Evolutionary conservation across 192 early-diverging fungal genomes (phyloP).

Genomic region (Kickxella alabastrina): DNA sequence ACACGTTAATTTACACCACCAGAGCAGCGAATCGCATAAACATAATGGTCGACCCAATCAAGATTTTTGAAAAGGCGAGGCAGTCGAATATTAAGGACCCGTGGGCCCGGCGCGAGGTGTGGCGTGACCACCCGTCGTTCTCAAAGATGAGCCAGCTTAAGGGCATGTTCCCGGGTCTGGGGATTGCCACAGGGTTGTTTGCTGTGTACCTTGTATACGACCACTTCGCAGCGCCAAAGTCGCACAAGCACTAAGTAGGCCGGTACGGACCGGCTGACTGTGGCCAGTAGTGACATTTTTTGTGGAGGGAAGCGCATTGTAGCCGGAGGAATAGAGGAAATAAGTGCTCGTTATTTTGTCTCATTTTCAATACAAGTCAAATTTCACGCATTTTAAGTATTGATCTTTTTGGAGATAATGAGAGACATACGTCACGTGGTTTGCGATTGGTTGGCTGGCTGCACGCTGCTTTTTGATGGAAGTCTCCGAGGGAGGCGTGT

Average conservation of each 20-base stretch:
- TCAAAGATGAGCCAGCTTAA: conserved; percentile 57
- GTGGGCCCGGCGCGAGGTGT: conserved; percentile 70
- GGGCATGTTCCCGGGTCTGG: conserved; percentile 73
- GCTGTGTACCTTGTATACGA: conserved; percentile 68
- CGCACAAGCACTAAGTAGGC: conserved; percentile 24
- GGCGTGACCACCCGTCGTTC: conserved; percentile 69
- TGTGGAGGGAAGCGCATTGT: too few relatives aligned
- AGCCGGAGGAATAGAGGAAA: too few relatives aligned
- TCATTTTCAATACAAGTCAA: too few relatives aligned
- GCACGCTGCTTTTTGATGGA: neutral
- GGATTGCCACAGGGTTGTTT: conserved; percentile 72
- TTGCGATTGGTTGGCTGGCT: too few relatives aligned
- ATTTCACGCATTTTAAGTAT: too few relatives aligned
- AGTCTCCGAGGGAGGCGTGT: neutral
- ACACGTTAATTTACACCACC: neutral
- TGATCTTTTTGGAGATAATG: too few relatives aligned
- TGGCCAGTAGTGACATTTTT: too few relatives aligned
- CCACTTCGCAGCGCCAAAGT: conserved; percentile 51
- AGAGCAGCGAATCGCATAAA: neutral
- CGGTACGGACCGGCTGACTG: too few relatives aligned
- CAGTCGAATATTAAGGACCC: conserved; percentile 58
- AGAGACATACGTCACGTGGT: too few relatives aligned
- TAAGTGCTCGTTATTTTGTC: too few relatives aligned
- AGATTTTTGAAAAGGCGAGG: conserved; percentile 42
- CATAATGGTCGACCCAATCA: conserved; percentile 43